These are phyloP conservation scores for Plasmopara muralis DNA, from an alignment of 352 stramenopile species.

Conservation along the genomic window DNA sequence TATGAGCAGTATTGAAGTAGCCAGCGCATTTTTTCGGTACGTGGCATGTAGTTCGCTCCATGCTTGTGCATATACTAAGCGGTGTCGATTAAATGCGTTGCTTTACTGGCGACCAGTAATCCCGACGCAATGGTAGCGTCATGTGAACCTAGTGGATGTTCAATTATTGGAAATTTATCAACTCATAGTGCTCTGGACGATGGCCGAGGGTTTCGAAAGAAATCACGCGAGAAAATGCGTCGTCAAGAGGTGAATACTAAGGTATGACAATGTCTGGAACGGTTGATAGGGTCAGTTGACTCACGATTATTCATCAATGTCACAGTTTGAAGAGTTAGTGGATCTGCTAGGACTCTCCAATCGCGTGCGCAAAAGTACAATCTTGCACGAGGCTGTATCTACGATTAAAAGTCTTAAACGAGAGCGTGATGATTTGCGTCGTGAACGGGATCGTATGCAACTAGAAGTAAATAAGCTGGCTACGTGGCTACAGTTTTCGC, in stretches of 20 bases:
- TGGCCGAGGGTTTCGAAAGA: slow-evolving; percentile 61
- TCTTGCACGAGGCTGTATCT: slow-evolving; percentile 63
- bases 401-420: slow-evolving; percentile 55
- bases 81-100: slow-evolving; percentile 24
- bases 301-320: slow-evolving; percentile 4
- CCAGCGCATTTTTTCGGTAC: slow-evolving; percentile 34
- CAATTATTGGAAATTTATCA: slow-evolving; percentile 31
- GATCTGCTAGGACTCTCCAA: slow-evolving; percentile 63
- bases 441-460: slow-evolving; percentile 52
- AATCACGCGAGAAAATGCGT: slow-evolving; percentile 71
- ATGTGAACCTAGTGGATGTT: slow-evolving; percentile 40
- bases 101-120: slow-evolving; percentile 22
- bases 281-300: neutral
- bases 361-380: slow-evolving; percentile 65
- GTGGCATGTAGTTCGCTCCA: slow-evolving; percentile 9
- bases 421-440: slow-evolving; percentile 53
- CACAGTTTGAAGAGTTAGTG: slow-evolving; percentile 67
- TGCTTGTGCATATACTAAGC: neutral
- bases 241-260: slow-evolving; percentile 78
- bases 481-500: slow-evolving; percentile 58
- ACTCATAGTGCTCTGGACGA: slow-evolving; percentile 33
- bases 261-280: slow-evolving; percentile 19
- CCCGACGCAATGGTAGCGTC: slow-evolving; percentile 35
- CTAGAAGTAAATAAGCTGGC: slow-evolving; percentile 64
- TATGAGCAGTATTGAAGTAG: slow-evolving; percentile 17